Evolutionary conservation across 2,329 filamentous ascomycete genomes (phyloP).

Genomic region (Ophiostoma sp.): DNA sequence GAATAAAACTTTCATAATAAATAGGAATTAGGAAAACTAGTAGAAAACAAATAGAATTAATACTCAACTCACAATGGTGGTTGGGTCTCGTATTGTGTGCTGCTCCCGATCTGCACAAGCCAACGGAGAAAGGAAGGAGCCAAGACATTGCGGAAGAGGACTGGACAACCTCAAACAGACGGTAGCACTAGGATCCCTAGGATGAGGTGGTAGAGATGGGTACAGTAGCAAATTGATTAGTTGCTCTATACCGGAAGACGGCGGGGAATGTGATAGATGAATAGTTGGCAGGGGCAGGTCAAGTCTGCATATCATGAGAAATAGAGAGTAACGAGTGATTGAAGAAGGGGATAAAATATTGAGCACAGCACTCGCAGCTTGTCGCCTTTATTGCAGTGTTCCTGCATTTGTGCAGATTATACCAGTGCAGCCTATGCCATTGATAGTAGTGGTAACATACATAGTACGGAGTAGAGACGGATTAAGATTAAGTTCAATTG

Average conservation of each 20-base stretch:
- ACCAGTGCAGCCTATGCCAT: not conserved
- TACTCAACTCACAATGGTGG: not conserved
- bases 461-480: too few species aligned
- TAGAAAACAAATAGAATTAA: not conserved
- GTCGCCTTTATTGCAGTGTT: not conserved
- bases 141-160: not conserved
- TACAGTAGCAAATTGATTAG: not conserved
- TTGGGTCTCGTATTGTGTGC: not conserved
- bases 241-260: not conserved
- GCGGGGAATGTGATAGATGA: not conserved
- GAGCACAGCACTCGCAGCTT: not conserved
- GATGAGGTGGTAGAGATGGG: not conserved
- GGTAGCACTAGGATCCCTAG: not conserved
- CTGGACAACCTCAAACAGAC: not conserved
- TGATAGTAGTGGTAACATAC: not conserved
- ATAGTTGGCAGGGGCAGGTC: too few species aligned
- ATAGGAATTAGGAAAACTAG: not conserved
- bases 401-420: not conserved
- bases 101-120: not conserved
- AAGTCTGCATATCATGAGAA: too few species aligned
- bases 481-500: not conserved
- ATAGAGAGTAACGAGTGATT: too few species aligned
- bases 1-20: not conserved
- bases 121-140: slow-evolving; percentile 2
- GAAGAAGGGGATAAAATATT: not conserved